Conservation (phyloP, 805 yeast genomes). For the Metschnikowia reukaufii region DNA sequence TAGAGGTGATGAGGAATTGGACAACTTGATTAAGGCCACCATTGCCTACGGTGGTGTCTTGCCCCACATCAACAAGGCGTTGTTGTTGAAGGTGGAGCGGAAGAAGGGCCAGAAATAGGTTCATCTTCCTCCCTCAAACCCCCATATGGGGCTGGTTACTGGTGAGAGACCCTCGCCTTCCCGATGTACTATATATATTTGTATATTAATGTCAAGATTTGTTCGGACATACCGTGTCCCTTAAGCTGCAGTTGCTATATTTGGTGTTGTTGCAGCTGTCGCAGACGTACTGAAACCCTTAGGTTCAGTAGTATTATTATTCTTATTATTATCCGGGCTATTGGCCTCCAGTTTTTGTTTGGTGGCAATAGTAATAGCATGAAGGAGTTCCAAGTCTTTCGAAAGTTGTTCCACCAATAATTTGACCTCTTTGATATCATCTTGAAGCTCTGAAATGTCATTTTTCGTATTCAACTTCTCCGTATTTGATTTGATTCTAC, state of each 20-base stretch:
- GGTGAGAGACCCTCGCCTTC: background rate
- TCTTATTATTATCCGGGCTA: background rate
- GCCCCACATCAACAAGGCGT: slow-evolving; percentile 36
- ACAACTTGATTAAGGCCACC: slow-evolving; percentile 34
- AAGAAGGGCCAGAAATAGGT: slow-evolving; percentile 25
- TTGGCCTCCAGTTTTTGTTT: background rate
- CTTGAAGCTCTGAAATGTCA: slow-evolving; percentile 68
- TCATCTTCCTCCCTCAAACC: background rate
- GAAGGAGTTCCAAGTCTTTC: slow-evolving; percentile 14
- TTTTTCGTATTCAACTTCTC: slow-evolving; percentile 69
- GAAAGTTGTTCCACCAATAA: slow-evolving; percentile 17
- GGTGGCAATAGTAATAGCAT: slow-evolving; percentile 3
- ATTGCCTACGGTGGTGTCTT: slow-evolving; percentile 36
- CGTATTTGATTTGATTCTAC: slow-evolving; percentile 59
- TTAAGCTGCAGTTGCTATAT: background rate
- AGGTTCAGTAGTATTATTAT: no score
- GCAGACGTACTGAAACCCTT: background rate
- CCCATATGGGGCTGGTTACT: slow-evolving; percentile 1
- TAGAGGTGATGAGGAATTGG: slow-evolving; percentile 34
- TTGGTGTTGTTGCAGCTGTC: background rate
- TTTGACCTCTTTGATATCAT: slow-evolving; percentile 62
- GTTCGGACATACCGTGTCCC: background rate
- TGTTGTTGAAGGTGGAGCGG: slow-evolving; percentile 33
- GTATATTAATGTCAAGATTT: slow-evolving; percentile 18
- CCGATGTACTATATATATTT: slow-evolving; percentile 20